Evolutionary conservation across 139 green algal species (phyloP).

Genomic region (Micromonas pusilla): DNA sequence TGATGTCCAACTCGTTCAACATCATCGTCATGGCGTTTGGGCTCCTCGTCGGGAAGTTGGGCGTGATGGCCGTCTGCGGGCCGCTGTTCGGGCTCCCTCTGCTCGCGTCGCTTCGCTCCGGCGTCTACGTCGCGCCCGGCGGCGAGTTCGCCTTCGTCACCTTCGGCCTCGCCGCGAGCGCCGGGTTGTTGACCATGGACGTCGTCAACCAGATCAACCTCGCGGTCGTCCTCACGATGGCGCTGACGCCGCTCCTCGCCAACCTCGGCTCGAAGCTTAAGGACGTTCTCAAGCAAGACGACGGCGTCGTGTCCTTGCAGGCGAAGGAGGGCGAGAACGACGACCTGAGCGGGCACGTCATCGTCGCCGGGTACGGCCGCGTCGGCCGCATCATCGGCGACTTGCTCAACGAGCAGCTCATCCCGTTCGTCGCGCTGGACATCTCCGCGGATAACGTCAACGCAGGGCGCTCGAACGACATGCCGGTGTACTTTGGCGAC

Average conservation of each 20-base stretch:
- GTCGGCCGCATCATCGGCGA: conserved; percentile 79
- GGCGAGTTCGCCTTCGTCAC: conserved; percentile 99
- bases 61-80: conserved; percentile 71
- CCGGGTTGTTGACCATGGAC: conserved; percentile 29
- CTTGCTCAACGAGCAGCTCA: conserved; percentile 86
- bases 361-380: conserved; percentile 87
- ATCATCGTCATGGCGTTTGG: conserved; percentile 60
- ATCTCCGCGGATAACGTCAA: conserved; percentile 51
- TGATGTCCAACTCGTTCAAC: conserved; percentile 57
- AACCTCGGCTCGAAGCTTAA: conserved; percentile 49
- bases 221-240: conserved; percentile 94
- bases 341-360: conserved; percentile 83
- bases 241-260: conserved; percentile 88
- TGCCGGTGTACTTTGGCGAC: conserved; percentile 98
- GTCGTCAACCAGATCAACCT: conserved; percentile 78
- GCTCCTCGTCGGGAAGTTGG: conserved; percentile 48
- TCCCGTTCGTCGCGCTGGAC: conserved; percentile 96
- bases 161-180: conserved; percentile 76
- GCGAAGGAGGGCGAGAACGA: conserved; percentile 26
- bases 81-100: conserved; percentile 72
- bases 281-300: background rate
- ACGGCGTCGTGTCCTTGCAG: background rate
- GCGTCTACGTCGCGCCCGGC: conserved; percentile 82
- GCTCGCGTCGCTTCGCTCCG: conserved; percentile 56
- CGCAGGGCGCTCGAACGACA: conserved; percentile 67